Conservation (phyloP, 495 filamentous ascomycete genomes). For the Poronia punctata region DNA sequence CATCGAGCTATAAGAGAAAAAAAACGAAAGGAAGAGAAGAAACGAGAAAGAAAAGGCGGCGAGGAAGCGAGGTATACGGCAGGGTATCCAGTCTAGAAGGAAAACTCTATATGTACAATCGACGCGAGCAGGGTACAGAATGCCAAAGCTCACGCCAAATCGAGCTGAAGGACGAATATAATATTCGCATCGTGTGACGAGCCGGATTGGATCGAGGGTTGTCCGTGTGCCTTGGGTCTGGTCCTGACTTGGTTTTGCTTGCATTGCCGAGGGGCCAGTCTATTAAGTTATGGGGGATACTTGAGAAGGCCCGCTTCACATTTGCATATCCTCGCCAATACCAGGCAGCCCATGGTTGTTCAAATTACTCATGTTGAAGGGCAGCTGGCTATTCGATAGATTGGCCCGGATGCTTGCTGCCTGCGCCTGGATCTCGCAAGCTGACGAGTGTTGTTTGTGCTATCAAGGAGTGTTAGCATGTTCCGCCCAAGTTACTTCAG, state of each 20-base stretch:
- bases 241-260: no score
- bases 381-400: constrained; percentile 23
- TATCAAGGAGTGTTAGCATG: constrained; percentile 23
- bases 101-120: constrained; percentile 24
- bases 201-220: neutral
- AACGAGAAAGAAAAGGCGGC: constrained; percentile 6
- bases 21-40: constrained; percentile 1
- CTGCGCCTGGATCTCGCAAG: constrained; percentile 49
- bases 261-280: no score
- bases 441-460: constrained; percentile 79
- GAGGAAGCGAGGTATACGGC: no score
- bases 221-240: no score
- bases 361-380: constrained; percentile 23
- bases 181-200: neutral
- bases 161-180: neutral
- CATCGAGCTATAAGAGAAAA: no score
- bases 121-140: constrained; percentile 6
- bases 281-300: no score
- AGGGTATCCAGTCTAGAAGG: constrained; percentile 31
- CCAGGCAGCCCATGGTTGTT: constrained; percentile 30
- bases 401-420: constrained; percentile 35
- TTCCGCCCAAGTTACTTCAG: neutral
- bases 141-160: neutral
- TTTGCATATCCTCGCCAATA: constrained; percentile 42
- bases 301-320: constrained; percentile 20